phyloP scores from a whole-genome alignment of 331 rosid genomes.

The Malus hybrid region DNA sequence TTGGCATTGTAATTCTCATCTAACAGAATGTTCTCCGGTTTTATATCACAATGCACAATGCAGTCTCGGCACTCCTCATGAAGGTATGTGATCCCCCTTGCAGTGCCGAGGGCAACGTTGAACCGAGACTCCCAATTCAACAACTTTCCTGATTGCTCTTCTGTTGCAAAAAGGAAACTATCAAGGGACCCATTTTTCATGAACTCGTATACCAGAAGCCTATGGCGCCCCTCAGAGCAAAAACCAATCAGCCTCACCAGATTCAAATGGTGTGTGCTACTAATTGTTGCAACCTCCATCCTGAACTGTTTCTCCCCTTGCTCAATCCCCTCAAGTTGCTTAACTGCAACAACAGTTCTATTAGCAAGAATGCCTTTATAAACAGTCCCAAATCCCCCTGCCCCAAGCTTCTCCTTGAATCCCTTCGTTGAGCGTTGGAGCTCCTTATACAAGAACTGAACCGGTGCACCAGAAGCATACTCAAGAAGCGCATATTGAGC shows the following conservation, averaged over 20 bases:
- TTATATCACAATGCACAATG: constrained; percentile 90
- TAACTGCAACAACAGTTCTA: constrained; percentile 74
- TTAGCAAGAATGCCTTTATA: constrained; percentile 69
- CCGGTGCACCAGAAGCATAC: constrained; percentile 93
- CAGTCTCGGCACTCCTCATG: constrained; percentile 95
- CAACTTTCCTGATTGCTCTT: constrained; percentile 42
- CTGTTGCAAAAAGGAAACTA: constrained; percentile 41
- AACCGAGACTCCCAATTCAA: constrained; percentile 73
- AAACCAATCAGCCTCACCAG: constrained; percentile 84
- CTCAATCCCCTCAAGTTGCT: constrained; percentile 93
- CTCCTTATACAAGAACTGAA: constrained; percentile 74
- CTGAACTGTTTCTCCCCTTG: constrained; percentile 93
- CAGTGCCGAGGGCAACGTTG: constrained; percentile 78
- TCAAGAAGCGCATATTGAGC: constrained; percentile 80
- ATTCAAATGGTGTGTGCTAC: constrained; percentile 92
- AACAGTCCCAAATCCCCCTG: constrained; percentile 88
- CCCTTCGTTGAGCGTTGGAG: constrained; percentile 77
- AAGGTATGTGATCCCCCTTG: constrained; percentile 83
- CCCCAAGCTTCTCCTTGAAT: constrained; percentile 88
- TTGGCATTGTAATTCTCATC: constrained; percentile 68
- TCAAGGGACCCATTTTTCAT: constrained; percentile 83
- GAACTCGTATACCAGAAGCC: constrained; percentile 86
- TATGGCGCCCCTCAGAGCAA: constrained; percentile 84
- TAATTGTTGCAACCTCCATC: constrained; percentile 95
- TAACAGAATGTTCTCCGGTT: constrained; percentile 87